These are phyloP conservation scores for Fallopia convolvulus DNA, from an alignment of 148 eudicot species.

Conservation along the genomic window DNA sequence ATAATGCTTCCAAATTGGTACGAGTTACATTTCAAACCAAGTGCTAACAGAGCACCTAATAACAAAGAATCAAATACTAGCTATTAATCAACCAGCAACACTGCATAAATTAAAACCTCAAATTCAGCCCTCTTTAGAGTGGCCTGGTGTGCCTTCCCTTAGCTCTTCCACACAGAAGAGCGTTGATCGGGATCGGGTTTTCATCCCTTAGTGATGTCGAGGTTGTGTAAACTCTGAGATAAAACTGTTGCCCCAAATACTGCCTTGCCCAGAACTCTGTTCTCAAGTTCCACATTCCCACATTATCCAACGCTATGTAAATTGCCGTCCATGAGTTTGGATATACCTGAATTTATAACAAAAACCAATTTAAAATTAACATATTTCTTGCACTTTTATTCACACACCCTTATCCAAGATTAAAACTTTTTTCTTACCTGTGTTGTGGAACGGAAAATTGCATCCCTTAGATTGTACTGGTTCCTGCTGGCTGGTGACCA, in stretches of 20 bases:
- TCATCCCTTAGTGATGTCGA: conserved; percentile 85
- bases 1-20: not conserved
- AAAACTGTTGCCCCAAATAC: conserved; percentile 84
- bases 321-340: conserved; percentile 90
- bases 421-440: conserved; percentile 44
- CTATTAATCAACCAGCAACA: conserved; percentile 14
- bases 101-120: conserved; percentile 14
- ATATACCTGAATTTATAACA: conserved; percentile 49
- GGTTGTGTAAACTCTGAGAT: conserved; percentile 64
- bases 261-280: conserved; percentile 92
- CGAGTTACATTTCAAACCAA: conserved; percentile 16
- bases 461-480: conserved; percentile 86
- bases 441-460: conserved; percentile 60
- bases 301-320: conserved; percentile 77
- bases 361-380: not conserved
- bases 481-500: conserved; percentile 69
- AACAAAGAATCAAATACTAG: conserved; percentile 21
- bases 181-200: conserved; percentile 77
- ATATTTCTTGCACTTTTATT: no score
- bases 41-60: conserved; percentile 35
- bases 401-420: not conserved
- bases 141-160: conserved; percentile 74
- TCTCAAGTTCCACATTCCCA: conserved; percentile 95
- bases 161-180: conserved; percentile 86
- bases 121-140: conserved; percentile 4